Evolutionary conservation across 768 basidiomycete genomes (phyloP).

Genomic region (Amanita rubescens): DNA sequence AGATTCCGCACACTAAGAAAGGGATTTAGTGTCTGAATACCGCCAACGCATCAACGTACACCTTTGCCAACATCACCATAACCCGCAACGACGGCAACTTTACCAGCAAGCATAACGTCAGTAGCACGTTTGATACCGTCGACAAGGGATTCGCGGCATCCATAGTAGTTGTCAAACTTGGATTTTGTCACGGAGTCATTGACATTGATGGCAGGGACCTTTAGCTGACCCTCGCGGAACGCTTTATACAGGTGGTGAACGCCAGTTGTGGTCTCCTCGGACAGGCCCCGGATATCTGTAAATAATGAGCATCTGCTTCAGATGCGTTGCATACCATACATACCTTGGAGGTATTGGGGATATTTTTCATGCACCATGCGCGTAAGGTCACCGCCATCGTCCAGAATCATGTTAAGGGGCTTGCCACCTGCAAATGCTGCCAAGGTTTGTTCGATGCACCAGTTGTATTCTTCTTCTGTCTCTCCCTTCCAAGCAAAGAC

Average conservation of each 20-base stretch:
- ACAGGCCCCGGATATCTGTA: conserved; percentile 83
- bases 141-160: conserved; percentile 98
- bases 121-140: conserved; percentile 99
- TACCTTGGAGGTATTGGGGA: conserved; percentile 80
- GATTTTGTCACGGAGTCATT: conserved; percentile 99
- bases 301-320: neutral
- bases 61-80: conserved; percentile 99
- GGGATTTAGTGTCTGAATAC: neutral
- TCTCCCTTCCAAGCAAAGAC: conserved; percentile 99
- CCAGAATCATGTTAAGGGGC: conserved; percentile 96
- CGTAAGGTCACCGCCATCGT: conserved; percentile 98
- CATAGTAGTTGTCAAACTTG: conserved; percentile 99
- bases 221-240: conserved; percentile 92
- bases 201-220: conserved; percentile 98
- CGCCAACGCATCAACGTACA: conserved; percentile 41
- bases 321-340: conserved; percentile 9
- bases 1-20: conserved; percentile 83
- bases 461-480: conserved; percentile 96
- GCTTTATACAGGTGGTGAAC: conserved; percentile 99
- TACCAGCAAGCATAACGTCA: conserved; percentile 99
- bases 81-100: conserved; percentile 97
- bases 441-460: conserved; percentile 97
- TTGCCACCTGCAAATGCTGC: conserved; percentile 80
- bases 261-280: conserved; percentile 99
- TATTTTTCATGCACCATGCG: conserved; percentile 93